A percentile compares a stretch with the other conserved stretches of the same genome.
Evolutionary conservation across 257 asterid genomes (phyloP).

Genomic region (Solanum chilense): DNA sequence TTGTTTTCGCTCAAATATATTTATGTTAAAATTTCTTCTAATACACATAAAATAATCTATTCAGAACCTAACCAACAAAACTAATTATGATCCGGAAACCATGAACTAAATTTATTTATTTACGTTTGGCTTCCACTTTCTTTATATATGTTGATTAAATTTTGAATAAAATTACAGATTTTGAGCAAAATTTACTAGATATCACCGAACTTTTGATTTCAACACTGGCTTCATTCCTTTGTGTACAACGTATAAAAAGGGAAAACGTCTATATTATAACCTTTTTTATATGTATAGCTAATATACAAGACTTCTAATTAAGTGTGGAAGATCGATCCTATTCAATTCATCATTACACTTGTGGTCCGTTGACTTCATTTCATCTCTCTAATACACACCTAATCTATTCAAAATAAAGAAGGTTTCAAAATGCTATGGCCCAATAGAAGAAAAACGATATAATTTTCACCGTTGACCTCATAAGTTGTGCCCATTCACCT

Average conservation of each 20-base stretch:
- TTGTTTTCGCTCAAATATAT: not conserved
- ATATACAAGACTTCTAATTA: not conserved
- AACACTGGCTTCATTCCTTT: rapidly evolving
- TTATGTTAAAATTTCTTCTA: not conserved
- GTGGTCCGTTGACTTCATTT: not conserved
- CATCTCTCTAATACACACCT: not conserved
- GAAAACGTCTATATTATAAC: rapidly evolving
- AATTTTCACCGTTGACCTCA: not conserved
- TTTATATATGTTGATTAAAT: not conserved
- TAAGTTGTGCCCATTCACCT: not conserved
- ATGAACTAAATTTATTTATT: not conserved
- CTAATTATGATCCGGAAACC: rapidly evolving
- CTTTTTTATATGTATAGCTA: not conserved
- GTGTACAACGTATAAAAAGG: not conserved
- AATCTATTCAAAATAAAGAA: not conserved
- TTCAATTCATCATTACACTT: not conserved
- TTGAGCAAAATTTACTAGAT: not conserved
- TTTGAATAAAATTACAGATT: not conserved
- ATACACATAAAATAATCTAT: not conserved
- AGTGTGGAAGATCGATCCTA: rapidly evolving
- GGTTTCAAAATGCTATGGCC: not conserved
- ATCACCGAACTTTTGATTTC: not conserved
- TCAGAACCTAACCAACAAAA: not conserved
- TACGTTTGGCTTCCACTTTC: not conserved
- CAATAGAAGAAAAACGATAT: not conserved